Conservation (phyloP, 169 alveolate species). For the Pseudocohnilembus persalinus region DNA sequence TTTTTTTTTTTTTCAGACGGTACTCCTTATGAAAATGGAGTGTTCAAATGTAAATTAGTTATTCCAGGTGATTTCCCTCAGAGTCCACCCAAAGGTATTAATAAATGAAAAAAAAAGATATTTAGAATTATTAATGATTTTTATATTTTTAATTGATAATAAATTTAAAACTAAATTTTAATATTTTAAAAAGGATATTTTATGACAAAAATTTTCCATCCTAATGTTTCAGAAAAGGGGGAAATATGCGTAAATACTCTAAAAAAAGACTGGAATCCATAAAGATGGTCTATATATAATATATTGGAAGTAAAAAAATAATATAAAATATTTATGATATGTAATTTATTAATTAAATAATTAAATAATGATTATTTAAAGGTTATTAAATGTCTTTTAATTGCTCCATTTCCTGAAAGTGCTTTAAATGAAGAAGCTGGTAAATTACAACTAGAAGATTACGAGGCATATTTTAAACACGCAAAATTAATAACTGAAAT, state of each 20-base stretch:
- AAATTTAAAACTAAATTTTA: background rate
- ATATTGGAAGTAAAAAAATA: conserved; percentile 62
- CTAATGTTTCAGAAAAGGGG: conserved; percentile 80
- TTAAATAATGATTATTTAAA: background rate
- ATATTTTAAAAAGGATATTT: conserved; percentile 51
- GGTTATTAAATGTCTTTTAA: conserved; percentile 78
- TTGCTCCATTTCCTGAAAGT: conserved; percentile 86
- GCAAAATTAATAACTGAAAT: conserved; percentile 77
- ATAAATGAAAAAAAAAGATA: background rate
- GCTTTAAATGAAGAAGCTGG: conserved; percentile 88
- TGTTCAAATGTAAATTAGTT: conserved; percentile 64
- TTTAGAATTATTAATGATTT: background rate
- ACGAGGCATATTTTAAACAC: conserved; percentile 67
- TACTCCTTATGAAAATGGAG: conserved; percentile 81
- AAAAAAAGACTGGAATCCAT: conserved; percentile 83
- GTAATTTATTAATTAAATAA: background rate
- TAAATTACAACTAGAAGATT: conserved; percentile 80
- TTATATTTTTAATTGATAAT: too few relatives aligned
- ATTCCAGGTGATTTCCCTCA: conserved; percentile 69
- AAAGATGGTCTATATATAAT: conserved; percentile 72
- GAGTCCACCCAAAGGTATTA: conserved; percentile 69
- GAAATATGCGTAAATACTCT: conserved; percentile 82
- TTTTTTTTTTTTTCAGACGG: conserved; percentile 36
- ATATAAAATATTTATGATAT: background rate
- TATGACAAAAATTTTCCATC: conserved; percentile 79